Conservation (phyloP, 169 alveolate genomes). For the Plasmodium blacklocki region DNA sequence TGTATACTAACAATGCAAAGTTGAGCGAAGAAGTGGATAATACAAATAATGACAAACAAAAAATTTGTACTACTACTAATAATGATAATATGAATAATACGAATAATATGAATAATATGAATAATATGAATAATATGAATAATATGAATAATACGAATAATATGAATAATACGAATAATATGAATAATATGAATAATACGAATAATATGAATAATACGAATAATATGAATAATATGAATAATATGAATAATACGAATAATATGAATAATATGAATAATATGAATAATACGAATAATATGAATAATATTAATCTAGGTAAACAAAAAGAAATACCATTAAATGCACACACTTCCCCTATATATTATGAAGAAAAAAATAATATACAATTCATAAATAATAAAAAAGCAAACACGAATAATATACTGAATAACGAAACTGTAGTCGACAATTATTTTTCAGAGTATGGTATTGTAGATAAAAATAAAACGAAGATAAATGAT, state of each 20-base stretch:
- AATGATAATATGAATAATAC: not conserved
- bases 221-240: no score
- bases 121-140: not conserved
- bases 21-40: not conserved
- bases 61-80: not conserved
- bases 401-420: not conserved
- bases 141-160: not conserved
- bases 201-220: not conserved
- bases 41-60: not conserved
- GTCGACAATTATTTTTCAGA: no score
- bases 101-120: not conserved
- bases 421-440: no score
- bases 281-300: not conserved
- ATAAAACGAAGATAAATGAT: no score
- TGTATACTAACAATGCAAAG: constrained; percentile 15
- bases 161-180: not conserved
- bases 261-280: not conserved
- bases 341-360: not conserved
- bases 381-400: not conserved
- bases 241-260: not conserved
- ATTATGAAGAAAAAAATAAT: not conserved
- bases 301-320: not conserved
- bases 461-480: no score
- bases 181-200: not conserved
- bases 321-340: not conserved